Base-by-base conservation (phyloP, 2,329 filamentous ascomycete genomes). In the Aspergillus piperis region DNA sequence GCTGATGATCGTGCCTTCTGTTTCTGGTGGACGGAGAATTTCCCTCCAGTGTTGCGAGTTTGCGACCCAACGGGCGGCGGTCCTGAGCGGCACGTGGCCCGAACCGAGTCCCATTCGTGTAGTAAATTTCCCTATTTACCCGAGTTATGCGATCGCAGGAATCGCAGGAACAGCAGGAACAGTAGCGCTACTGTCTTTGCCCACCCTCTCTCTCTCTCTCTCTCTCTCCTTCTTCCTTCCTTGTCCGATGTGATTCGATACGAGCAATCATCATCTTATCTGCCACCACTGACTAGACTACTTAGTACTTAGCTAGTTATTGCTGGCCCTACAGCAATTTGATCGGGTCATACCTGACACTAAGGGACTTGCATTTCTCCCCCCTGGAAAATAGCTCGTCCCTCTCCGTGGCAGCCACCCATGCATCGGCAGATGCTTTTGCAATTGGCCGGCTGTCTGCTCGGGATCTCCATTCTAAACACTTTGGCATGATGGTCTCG, bases 21-120 rank as follows among this genome's bases (percentile, higher is more conserved):
- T 36, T 36, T 5, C 11, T 36, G 11, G 32, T 36, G 17, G 47
- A 50, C 27, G 47, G 47, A 32, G 47, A 50, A 50, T 30, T 50
- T 10, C 8, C 21, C 13, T 17, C 23, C 25, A 27, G 19, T 41
- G 17, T 17, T 19, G 39, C 25, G 13, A 53, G 17, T 17, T 19
- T 19, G 39, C 39, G 27, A 53, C 17, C 36, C 50, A 53, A 54
- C 32, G 30, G 36, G 38, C 51, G 36, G 36, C 38, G 19, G 23
- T 25, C 32, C 21, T 41, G 39, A 41, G 11, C 53, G 42, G 53
- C 53, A 55, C 53, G 53, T 55, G 53, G 53, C 25, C 39, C n/a
- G 39, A 55, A 30, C 53, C 39, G 39, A 15, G 25, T 30, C 19
- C 23, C 8, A 36, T 36, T 36, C 39, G 19, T 13, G 15, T 30